phyloP scores from a whole-genome alignment of 345 rosid species.

The Eucalyptus sp. region DNA sequence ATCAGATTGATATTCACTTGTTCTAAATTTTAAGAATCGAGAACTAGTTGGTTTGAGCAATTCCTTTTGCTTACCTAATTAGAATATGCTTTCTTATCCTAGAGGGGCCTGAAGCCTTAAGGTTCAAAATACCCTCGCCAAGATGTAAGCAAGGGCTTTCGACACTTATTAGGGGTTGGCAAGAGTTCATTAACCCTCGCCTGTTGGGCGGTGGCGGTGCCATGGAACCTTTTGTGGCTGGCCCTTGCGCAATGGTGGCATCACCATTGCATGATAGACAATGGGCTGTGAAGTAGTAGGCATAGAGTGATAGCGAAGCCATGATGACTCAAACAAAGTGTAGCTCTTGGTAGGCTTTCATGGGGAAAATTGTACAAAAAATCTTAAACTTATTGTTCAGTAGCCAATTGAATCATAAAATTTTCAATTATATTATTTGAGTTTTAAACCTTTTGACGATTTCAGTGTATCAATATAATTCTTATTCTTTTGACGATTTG shows the following conservation, averaged over 20 bases:
- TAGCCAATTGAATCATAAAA: accelerated
- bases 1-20: neutral
- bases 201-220: neutral
- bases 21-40: accelerated
- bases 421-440: too few relatives aligned
- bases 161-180: neutral
- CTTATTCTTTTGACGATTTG: too few relatives aligned
- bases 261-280: neutral
- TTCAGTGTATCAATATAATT: accelerated
- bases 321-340: neutral
- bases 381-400: accelerated
- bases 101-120: neutral
- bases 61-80: neutral
- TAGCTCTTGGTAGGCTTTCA: neutral
- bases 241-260: neutral
- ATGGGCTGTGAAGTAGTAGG: neutral
- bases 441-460: neutral
- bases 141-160: neutral
- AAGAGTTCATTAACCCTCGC: neutral
- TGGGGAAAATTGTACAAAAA: accelerated
- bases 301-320: neutral
- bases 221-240: neutral
- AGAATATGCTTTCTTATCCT: neutral
- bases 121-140: neutral
- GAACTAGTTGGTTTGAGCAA: accelerated